phyloP scores from a whole-genome alignment of 345 rosid species.

The Conringia planisiliqua region DNA sequence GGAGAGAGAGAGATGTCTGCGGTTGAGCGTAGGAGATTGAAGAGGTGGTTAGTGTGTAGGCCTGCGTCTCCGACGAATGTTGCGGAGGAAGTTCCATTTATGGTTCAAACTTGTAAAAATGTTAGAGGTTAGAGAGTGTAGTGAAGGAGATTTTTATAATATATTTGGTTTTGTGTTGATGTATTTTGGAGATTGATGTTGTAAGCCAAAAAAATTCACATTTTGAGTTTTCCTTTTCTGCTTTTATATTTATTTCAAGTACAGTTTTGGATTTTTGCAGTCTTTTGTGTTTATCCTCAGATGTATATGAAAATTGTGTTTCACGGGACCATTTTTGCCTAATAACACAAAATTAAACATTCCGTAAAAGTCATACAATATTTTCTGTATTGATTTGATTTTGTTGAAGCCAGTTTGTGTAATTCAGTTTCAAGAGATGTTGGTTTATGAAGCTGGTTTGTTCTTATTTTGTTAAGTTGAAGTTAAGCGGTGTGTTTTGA shows the following conservation, averaged over 20 bases:
- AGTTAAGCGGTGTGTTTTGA: too few species aligned
- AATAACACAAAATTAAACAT: background rate
- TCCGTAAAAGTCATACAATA: background rate
- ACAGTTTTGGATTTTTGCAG: conserved; percentile 5
- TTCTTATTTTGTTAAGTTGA: too few species aligned
- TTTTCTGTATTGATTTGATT: background rate
- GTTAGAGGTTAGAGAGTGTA: background rate
- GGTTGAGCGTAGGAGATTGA: conserved; percentile 64
- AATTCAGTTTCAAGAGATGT: too few species aligned
- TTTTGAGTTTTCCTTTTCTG: background rate
- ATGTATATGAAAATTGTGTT: background rate
- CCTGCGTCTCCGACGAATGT: conserved; percentile 29
- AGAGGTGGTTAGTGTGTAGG: conserved; percentile 62
- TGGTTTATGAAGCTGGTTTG: too few species aligned
- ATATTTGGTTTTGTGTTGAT: conserved; percentile 2
- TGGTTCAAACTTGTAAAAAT: background rate
- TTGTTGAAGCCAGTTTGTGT: too few species aligned
- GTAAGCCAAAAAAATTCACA: background rate
- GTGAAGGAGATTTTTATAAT: conserved; percentile 3
- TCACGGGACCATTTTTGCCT: background rate
- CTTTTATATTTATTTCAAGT: background rate
- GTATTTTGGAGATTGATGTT: conserved; percentile 10
- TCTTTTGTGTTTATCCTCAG: background rate
- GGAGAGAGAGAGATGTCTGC: conserved; percentile 31
- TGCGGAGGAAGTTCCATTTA: conserved; percentile 28